Base-by-base conservation (phyloP, 2,329 filamentous ascomycete genomes). In the Passalora sequoiae region DNA sequence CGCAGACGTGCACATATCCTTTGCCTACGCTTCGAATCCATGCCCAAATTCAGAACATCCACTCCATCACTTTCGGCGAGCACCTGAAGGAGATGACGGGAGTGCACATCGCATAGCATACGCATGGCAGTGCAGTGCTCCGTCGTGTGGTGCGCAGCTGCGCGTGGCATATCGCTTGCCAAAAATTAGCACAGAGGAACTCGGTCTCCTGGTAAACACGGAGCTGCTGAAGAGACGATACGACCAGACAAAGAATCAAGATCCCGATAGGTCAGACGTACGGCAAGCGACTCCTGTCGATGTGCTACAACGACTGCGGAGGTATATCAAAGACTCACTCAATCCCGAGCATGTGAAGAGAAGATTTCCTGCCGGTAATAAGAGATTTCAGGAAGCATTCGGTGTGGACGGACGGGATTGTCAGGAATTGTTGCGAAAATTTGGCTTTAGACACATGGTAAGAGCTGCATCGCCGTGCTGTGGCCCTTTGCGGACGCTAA, bases 311-410 rank as follows among this genome's bases (percentile, higher is more conserved):
- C 77, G 75, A 48, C 66, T 86, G 29, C 70, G 73, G 43, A 69
- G 69, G 35, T 86, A 85, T 58, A 65, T 85, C 39, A 67, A 59
- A 7, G 81, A 86, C 63, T 70, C 77, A 6, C 62, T 80, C 43
- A 68, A 71, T 32, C 66, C 73, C 15, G 61, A 64, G 5, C 69
- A 72, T 35, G 70, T 69, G 24, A 74, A 71, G 53, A 72, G 73
- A 51, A 63, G 69, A 32, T 80, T 85, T 53, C 74, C 75, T 4
- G 66, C 73, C 6, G 62, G 73, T 12, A 85, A 86, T 57, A 80
- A 81, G 58, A 75, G 76, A 44, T 86, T 83, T 52, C 69, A 78
- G 54, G 70, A 78, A 48, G 75, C 75, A 2, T 83, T 84, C 60
- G 81, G 78, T 7, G 6, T 53, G 5, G 43, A 49, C 22, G 60